Evolutionary conservation across 495 filamentous ascomycete species (phyloP).

Genomic region (Corynascus novoguineensis): DNA sequence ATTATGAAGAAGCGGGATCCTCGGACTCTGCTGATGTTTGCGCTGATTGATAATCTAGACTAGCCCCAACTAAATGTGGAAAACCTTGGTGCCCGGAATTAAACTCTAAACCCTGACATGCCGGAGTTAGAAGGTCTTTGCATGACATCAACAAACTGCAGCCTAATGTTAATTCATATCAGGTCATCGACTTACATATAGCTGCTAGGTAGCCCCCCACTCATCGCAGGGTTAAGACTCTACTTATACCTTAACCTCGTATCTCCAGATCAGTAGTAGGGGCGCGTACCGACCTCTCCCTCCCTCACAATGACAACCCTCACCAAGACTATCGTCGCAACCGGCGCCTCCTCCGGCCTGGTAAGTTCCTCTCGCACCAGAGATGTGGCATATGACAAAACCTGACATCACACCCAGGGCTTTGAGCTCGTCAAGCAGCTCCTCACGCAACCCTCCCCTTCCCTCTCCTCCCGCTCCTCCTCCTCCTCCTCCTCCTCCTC

Average conservation of each 20-base stretch:
- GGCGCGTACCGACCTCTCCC: not conserved
- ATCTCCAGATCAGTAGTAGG: not conserved
- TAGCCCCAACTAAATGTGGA: not conserved
- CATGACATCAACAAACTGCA: not conserved
- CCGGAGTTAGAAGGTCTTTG: not conserved
- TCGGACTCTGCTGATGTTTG: not conserved
- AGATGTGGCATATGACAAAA: too few relatives aligned
- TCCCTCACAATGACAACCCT: constrained; percentile 27
- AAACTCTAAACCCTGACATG: not conserved
- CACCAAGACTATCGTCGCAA: constrained; percentile 42
- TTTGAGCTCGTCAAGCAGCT: constrained; percentile 42
- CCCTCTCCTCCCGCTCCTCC: not conserved
- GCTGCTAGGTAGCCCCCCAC: too few relatives aligned
- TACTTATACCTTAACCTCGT: too few relatives aligned
- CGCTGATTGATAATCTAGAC: not conserved
- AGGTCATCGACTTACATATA: not conserved
- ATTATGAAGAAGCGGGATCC: too few relatives aligned
- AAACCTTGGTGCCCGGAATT: not conserved
- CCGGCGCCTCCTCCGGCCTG: constrained; percentile 41
- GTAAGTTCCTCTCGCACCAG: constrained; percentile 20
- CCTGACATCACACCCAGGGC: constrained; percentile 29
- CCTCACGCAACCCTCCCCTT: constrained; percentile 27
- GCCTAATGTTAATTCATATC: too few relatives aligned
- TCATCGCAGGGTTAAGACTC: too few relatives aligned
- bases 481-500: too few relatives aligned